Base-by-base conservation (phyloP, 75 land plant species). In the Larix kaempferi region DNA sequence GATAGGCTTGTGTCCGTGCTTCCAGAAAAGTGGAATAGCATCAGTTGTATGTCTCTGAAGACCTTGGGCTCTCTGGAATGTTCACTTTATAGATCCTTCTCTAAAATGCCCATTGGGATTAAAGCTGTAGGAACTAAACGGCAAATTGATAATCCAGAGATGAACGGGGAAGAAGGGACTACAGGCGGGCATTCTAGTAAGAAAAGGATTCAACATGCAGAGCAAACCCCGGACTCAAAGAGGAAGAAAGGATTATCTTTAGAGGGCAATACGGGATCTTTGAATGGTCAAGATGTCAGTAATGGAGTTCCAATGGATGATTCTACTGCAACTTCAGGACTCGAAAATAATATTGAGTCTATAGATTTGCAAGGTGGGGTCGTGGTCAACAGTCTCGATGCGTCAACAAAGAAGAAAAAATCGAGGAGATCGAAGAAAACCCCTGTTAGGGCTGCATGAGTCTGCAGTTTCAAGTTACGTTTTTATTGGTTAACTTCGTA, bases 21-120 rank as follows among this genome's bases (percentile, higher is more conserved):
- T 54, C 96, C 98, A 0, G 82, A 73, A 81, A 88, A 89, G 76
- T 95, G 96, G 98, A 74, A 57, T 5, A 85, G 82, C 74, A 86
- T 95, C 25, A 62, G 89, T 78, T 79, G 89, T 6, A 71, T 93
- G 33, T 88, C 84, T 75, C 71, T 95, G 82, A 95, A 95, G 83
- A 66, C 93, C 33, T 8, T 66, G 69, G 96, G 90, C 62, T 93
- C 96, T 3, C 17, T 90, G 57, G 88, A 94, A 1, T 84, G 93
- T 37, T 96, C 98, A 11, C 57, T 95, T 56, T 95, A 91, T 76
- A 88, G 91, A 79, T 78, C 85, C 11, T 19, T 85, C 57, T 94
- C 96, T 7, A 85, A 84, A 8, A 14, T 82, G 77, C 52, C 23
- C 55, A 76, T 88, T 78, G 80, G 67, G 75, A 81, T 85, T 64